Conservation (phyloP, 371 early-diverging fungal species). For the Thermomucor indicae-seudaticae region DNA sequence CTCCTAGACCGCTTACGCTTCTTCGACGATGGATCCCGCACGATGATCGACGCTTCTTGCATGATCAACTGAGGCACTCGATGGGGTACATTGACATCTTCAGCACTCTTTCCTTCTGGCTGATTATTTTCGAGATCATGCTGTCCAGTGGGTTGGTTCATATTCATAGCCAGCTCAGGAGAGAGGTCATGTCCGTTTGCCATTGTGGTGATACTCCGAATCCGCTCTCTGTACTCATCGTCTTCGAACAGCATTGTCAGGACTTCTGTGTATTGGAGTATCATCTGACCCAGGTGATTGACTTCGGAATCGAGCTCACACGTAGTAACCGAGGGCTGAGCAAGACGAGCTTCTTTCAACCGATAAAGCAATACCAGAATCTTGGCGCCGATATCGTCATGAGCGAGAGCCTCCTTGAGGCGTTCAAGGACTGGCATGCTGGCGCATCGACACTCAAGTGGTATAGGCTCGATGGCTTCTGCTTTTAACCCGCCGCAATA, state of each 20-base stretch:
- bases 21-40: slow-evolving; percentile 39
- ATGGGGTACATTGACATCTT: slow-evolving; percentile 19
- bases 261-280: slow-evolving; percentile 69
- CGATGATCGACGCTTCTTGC: slow-evolving; percentile 10
- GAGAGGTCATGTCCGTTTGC: slow-evolving; percentile 57
- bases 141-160: slow-evolving; percentile 65
- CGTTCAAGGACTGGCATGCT: slow-evolving; percentile 53
- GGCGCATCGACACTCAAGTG: slow-evolving; percentile 45
- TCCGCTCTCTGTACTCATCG: slow-evolving; percentile 49
- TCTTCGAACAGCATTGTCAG: slow-evolving; percentile 54
- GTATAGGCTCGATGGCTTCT: slow-evolving; percentile 49
- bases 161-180: slow-evolving; percentile 66
- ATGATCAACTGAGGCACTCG: slow-evolving; percentile 14
- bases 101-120: slow-evolving; percentile 3
- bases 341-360: slow-evolving; percentile 28
- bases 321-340: slow-evolving; percentile 52
- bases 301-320: slow-evolving; percentile 41
- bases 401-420: slow-evolving; percentile 55
- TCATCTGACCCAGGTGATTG: slow-evolving; percentile 47
- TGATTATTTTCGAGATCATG: slow-evolving; percentile 11
- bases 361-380: slow-evolving; percentile 55
- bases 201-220: slow-evolving; percentile 60
- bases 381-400: slow-evolving; percentile 51
- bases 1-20: too few species aligned
- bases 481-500: slow-evolving; percentile 62